Percentiles rank a stretch among this genome's conserved stretches.
phyloP scores from a whole-genome alignment of 345 rosid genomes.

The Iberis pinnata region DNA sequence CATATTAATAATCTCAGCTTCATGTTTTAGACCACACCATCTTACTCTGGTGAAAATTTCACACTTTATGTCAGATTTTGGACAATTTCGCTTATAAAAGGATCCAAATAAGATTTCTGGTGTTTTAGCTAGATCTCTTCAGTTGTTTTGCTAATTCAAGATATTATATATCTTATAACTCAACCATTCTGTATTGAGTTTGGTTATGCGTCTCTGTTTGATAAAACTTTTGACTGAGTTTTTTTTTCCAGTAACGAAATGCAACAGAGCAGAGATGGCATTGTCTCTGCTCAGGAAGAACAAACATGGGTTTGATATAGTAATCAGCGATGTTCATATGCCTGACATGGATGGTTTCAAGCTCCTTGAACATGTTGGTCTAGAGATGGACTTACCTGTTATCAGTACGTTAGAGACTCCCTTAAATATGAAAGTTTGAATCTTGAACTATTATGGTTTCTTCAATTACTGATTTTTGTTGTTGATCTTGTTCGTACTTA shows the following conservation, averaged over 20 bases:
- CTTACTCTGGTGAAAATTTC: too few relatives aligned
- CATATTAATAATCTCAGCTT: too few relatives aligned
- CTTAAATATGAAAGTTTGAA: background rate
- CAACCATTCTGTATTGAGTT: too few relatives aligned
- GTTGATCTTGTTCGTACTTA: too few relatives aligned
- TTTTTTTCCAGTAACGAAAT: slow-evolving; percentile 61
- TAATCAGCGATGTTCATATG: slow-evolving; percentile 83
- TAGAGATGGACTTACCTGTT: slow-evolving; percentile 86
- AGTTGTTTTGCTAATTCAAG: too few relatives aligned
- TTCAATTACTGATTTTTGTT: background rate
- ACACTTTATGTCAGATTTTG: too few relatives aligned
- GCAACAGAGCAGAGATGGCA: slow-evolving; percentile 79
- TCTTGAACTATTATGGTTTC: background rate
- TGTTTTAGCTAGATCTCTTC: too few relatives aligned
- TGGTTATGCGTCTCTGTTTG: slow-evolving; percentile 12
- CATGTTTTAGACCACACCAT: too few relatives aligned
- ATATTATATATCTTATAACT: too few relatives aligned
- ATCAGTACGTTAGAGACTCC: slow-evolving; percentile 45
- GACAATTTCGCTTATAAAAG: too few relatives aligned
- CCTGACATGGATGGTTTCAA: slow-evolving; percentile 89
- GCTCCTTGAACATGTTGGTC: slow-evolving; percentile 62
- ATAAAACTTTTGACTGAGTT: background rate
- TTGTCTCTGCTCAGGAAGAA: slow-evolving; percentile 46
- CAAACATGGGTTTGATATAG: slow-evolving; percentile 56
- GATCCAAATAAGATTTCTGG: too few relatives aligned